Evolutionary conservation across 495 filamentous ascomycete species (phyloP).

Genomic region (Lasiosphaeria ovina): DNA sequence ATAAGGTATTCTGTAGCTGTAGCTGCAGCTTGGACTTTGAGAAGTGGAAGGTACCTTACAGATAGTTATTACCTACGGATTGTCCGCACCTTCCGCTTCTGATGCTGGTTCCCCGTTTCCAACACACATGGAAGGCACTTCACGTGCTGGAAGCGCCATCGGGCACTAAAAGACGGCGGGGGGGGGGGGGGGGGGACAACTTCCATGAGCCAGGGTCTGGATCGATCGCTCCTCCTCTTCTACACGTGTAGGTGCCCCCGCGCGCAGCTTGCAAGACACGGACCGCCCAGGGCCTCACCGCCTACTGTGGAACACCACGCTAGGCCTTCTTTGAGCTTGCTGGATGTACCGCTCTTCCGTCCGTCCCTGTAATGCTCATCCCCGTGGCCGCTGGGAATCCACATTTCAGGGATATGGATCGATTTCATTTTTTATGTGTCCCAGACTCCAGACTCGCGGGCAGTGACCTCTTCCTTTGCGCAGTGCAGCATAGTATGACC

Average conservation of each 20-base stretch:
- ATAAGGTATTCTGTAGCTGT: too few relatives aligned
- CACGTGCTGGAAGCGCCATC: slow-evolving; percentile 26
- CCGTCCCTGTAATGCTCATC: slow-evolving; percentile 8
- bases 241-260: background rate
- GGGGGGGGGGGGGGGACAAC: slow-evolving; percentile 6
- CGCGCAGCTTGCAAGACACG: background rate
- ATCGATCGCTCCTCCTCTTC: slow-evolving; percentile 12
- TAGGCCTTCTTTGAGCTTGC: too few relatives aligned
- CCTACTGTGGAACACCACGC: slow-evolving; percentile 24
- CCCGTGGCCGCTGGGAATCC: slow-evolving; percentile 19
- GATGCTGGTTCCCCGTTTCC: too few relatives aligned
- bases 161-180: slow-evolving; percentile 13
- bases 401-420: slow-evolving; percentile 1
- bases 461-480: too few relatives aligned
- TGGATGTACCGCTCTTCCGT: background rate
- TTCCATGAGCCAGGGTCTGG: slow-evolving; percentile 1
- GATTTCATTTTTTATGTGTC: background rate
- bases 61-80: too few relatives aligned
- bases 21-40: too few relatives aligned
- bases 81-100: too few relatives aligned
- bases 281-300: slow-evolving; percentile 9
- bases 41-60: too few relatives aligned
- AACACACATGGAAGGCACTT: slow-evolving; percentile 12
- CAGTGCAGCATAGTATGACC: too few relatives aligned
- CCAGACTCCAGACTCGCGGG: background rate